phyloP scores from a whole-genome alignment of 2,329 filamentous ascomycete species.

The Cordyceps militaris region DNA sequence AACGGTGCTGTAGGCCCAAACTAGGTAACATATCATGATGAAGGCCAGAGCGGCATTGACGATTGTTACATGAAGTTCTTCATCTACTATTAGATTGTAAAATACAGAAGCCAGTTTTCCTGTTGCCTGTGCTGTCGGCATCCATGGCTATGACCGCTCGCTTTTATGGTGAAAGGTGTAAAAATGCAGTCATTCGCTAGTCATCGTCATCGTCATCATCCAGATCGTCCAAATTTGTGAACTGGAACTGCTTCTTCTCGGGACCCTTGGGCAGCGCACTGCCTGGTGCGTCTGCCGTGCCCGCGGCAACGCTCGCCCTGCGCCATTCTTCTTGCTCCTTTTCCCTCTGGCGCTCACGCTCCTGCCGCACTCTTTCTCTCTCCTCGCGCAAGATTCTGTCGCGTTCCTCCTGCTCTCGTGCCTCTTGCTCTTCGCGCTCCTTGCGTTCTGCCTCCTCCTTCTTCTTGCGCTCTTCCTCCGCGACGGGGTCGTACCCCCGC shows the following conservation, averaged over 20 bases:
- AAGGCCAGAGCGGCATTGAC: constrained; percentile 9
- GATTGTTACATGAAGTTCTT: constrained; percentile 8
- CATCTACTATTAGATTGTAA: constrained; percentile 11
- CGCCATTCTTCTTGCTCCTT: constrained; percentile 36
- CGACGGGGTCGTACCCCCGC: constrained; percentile 49
- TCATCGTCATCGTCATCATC: constrained; percentile 41
- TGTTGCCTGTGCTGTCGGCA: neutral
- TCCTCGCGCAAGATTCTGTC: constrained; percentile 36
- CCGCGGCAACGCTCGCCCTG: constrained; percentile 28
- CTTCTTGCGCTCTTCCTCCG: constrained; percentile 44
- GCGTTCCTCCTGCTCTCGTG: constrained; percentile 38
- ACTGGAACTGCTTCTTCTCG: constrained; percentile 49
- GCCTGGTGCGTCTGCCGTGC: constrained; percentile 20
- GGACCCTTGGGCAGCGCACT: constrained; percentile 22
- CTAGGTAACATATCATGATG: constrained; percentile 1
- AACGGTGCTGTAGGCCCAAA: neutral
- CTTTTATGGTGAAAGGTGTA: neutral
- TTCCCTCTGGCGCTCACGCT: constrained; percentile 37
- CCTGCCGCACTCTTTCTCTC: constrained; percentile 31
- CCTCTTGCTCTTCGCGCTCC: constrained; percentile 40
- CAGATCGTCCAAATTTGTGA: constrained; percentile 46
- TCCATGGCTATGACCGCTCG: constrained; percentile 4
- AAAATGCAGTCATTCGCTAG: constrained; percentile 12
- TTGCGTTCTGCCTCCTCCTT: constrained; percentile 44
- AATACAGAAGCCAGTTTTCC: constrained; percentile 6